phyloP scores from a whole-genome alignment of 2,329 filamentous ascomycete species.

The Ceratocystis lukuohia region DNA sequence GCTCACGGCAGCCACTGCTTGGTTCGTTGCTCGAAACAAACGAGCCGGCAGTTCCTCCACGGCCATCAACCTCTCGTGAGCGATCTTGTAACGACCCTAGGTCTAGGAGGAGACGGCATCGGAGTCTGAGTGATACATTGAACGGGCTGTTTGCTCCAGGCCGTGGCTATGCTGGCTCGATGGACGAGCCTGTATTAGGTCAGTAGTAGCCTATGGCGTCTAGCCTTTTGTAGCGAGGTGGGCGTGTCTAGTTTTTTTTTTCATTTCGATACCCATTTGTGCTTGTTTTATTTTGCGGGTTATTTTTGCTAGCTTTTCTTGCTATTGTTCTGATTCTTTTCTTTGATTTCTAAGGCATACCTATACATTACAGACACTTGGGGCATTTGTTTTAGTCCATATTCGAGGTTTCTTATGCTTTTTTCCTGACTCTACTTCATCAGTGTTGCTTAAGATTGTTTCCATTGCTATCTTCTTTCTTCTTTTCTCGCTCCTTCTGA shows the following conservation, averaged over 20 bases:
- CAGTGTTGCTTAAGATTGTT: constrained; percentile 3
- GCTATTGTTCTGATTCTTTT: background rate
- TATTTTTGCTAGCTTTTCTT: constrained; percentile 13
- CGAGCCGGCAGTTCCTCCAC: background rate
- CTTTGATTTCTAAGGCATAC: background rate
- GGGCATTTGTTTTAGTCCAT: background rate
- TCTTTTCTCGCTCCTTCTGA: background rate
- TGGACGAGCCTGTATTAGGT: background rate
- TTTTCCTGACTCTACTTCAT: too few relatives aligned
- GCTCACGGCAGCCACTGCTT: constrained; percentile 14
- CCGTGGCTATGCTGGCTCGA: background rate
- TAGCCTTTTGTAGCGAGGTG: background rate
- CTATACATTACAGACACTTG: background rate
- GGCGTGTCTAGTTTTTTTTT: background rate
- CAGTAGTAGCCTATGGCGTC: background rate
- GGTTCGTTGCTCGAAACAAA: constrained; percentile 14
- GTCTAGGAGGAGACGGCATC: constrained; percentile 25
- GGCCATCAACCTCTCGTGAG: constrained; percentile 16
- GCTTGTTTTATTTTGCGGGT: background rate
- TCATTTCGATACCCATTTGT: constrained; percentile 9
- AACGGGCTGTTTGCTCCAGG: constrained; percentile 28
- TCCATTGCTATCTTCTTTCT: background rate
- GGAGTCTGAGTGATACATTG: constrained; percentile 32
- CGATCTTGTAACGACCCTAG: background rate
- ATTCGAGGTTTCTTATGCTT: background rate